Percentiles rank a stretch among this genome's conserved stretches.
phyloP scores from a whole-genome alignment of 2,329 filamentous ascomycete genomes.

The Penicillium brevicompactum region DNA sequence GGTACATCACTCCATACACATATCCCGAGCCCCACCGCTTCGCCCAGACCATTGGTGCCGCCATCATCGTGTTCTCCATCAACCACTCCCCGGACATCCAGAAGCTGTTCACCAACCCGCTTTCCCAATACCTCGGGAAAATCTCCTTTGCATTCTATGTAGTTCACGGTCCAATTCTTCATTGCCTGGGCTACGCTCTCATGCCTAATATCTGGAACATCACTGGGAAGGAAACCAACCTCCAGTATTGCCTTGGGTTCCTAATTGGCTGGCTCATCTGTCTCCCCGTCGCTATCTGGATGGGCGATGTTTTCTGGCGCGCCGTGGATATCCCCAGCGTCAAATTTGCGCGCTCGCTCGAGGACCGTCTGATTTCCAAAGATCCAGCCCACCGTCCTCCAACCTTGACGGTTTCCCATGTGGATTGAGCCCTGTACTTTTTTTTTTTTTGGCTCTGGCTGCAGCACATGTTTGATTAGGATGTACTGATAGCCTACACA shows the following conservation, averaged over 20 bases:
- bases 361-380: constrained; percentile 36
- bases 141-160: constrained; percentile 53
- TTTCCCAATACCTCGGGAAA: constrained; percentile 51
- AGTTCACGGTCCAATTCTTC: constrained; percentile 49
- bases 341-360: constrained; percentile 54
- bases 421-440: constrained; percentile 5
- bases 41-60: constrained; percentile 46
- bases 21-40: constrained; percentile 49
- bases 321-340: constrained; percentile 56
- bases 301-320: constrained; percentile 63
- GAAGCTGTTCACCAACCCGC: constrained; percentile 41
- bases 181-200: constrained; percentile 46
- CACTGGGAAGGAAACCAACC: constrained; percentile 42
- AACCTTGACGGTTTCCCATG: constrained; percentile 4
- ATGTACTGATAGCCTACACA: too few species aligned
- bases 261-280: constrained; percentile 44
- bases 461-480: too few species aligned
- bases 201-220: constrained; percentile 45
- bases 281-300: constrained; percentile 52
- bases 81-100: constrained; percentile 45
- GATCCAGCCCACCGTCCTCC: constrained; percentile 7
- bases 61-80: constrained; percentile 46
- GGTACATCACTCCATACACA: constrained; percentile 40
- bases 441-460: too few species aligned
- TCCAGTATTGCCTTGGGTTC: constrained; percentile 43